phyloP scores from a whole-genome alignment of 2,329 filamentous ascomycete species.

The Chrysosporium queenslandicum region DNA sequence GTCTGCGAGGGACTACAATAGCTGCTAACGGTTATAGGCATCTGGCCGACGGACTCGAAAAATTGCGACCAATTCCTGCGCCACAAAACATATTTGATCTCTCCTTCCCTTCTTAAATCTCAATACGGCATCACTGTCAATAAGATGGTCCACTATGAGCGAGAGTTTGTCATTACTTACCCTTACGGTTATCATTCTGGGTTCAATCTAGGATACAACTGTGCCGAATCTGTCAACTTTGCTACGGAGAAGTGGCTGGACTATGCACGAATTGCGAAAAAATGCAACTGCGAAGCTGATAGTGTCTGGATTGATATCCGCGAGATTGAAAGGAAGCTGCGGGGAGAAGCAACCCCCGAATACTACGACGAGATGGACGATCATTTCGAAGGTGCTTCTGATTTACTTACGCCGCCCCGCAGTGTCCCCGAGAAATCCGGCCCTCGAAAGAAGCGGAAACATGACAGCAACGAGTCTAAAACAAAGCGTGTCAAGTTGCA shows the following conservation, averaged over 20 bases:
- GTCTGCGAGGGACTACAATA: background rate
- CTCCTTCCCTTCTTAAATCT: conserved; percentile 72
- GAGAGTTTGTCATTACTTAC: conserved; percentile 97
- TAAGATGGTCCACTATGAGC: conserved; percentile 86
- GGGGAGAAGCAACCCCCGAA: conserved; percentile 61
- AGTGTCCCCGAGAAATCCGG: conserved; percentile 62
- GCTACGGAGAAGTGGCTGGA: conserved; percentile 90
- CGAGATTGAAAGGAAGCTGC: conserved; percentile 87
- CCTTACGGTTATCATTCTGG: conserved; percentile 98
- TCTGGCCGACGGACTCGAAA: conserved; percentile 92
- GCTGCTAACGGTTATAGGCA: conserved; percentile 31
- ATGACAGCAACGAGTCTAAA: conserved; percentile 46
- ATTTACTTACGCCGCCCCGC: conserved; percentile 68
- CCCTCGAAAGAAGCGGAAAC: conserved; percentile 60
- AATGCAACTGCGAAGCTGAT: conserved; percentile 92
- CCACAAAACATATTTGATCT: conserved; percentile 96
- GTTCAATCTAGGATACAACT: conserved; percentile 97
- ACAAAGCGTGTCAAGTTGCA: conserved; percentile 70
- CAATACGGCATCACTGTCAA: conserved; percentile 95
- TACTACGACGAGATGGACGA: conserved; percentile 42
- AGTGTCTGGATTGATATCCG: conserved; percentile 97
- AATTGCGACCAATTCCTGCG: conserved; percentile 91
- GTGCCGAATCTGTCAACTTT: conserved; percentile 97
- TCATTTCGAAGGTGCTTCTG: conserved; percentile 53
- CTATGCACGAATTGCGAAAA: conserved; percentile 90